These are phyloP conservation scores for Globisporangium paroecandrum DNA, from an alignment of 352 stramenopile species.

Conservation along the genomic window DNA sequence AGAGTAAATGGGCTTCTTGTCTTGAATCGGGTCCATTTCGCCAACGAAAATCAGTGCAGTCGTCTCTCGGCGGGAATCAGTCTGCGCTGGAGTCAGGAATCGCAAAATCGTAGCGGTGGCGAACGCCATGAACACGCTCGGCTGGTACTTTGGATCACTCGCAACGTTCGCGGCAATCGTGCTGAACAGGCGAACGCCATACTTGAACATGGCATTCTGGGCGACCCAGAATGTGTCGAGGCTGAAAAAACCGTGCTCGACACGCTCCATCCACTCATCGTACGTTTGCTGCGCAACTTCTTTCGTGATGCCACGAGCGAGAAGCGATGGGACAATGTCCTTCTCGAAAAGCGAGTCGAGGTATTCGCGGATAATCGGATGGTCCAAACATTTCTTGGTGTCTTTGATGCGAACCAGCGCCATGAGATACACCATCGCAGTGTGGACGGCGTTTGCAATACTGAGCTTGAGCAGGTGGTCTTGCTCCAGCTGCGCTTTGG, in stretches of 20 bases:
- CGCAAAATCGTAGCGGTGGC: conserved; percentile 43
- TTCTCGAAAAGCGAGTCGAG: conserved; percentile 78
- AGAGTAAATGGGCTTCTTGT: conserved; percentile 26
- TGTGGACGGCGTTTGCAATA: conserved; percentile 91
- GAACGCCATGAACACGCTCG: conserved; percentile 46
- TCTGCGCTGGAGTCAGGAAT: conserved; percentile 43
- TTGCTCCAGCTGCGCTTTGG: conserved; percentile 42
- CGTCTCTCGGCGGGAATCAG: conserved; percentile 22
- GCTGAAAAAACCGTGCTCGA: conserved; percentile 88
- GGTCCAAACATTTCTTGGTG: conserved; percentile 28
- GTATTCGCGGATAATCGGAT: conserved; percentile 49
- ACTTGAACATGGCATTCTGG: conserved; percentile 82
- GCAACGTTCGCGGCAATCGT: conserved; percentile 24
- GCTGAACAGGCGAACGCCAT: conserved; percentile 37
- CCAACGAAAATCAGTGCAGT: conserved; percentile 31
- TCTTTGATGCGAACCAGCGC: conserved; percentile 41
- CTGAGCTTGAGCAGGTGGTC: conserved; percentile 91
- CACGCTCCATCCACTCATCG: conserved; percentile 82
- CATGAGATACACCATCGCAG: conserved; percentile 84
- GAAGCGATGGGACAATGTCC: conserved; percentile 69
- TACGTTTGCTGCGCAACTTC: conserved; percentile 43
- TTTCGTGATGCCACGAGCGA: conserved; percentile 26
- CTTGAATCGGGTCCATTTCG: conserved; percentile 42
- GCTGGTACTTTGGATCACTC: conserved; percentile 25
- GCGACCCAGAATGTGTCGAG: conserved; percentile 92